Evolutionary conservation across 2,329 filamentous ascomycete genomes (phyloP).

Genomic region (Fusarium keratoplasticum): DNA sequence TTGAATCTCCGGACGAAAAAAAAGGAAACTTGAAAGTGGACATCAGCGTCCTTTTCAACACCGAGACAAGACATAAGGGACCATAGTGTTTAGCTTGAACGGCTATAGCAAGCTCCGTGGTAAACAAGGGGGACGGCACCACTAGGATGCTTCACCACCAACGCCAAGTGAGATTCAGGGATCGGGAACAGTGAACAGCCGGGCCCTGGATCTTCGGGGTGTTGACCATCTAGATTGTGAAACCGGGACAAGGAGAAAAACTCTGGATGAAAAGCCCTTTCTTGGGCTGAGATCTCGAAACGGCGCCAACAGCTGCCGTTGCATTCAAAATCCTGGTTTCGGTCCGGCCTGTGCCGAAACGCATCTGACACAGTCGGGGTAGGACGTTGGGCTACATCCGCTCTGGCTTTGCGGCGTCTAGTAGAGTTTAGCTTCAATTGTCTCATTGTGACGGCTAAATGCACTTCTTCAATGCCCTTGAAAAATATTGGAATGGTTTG

Average conservation of each 20-base stretch:
- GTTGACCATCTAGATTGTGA: constrained; percentile 6
- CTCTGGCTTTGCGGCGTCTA: background rate
- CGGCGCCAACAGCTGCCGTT: background rate
- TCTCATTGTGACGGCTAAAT: background rate
- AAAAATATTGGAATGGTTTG: background rate
- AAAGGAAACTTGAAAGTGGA: background rate
- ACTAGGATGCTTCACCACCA: constrained; percentile 20
- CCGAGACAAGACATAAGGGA: background rate
- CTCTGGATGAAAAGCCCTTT: background rate
- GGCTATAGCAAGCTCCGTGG: constrained; percentile 31
- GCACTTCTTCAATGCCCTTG: background rate
- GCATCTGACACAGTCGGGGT: background rate
- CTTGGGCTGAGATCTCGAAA: background rate
- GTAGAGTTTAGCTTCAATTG: background rate
- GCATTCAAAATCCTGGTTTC: background rate
- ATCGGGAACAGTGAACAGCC: constrained; percentile 27
- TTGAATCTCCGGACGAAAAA: constrained; percentile 6
- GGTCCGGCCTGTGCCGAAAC: background rate
- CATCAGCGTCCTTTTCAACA: background rate
- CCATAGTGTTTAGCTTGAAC: background rate
- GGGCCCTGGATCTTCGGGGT: constrained; percentile 8
- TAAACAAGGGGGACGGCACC: constrained; percentile 4
- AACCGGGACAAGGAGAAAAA: background rate
- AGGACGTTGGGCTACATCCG: background rate
- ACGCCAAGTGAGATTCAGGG: constrained; percentile 27